phyloP scores from a whole-genome alignment of 352 stramenopile species.

The Globisporangium radiosum region DNA sequence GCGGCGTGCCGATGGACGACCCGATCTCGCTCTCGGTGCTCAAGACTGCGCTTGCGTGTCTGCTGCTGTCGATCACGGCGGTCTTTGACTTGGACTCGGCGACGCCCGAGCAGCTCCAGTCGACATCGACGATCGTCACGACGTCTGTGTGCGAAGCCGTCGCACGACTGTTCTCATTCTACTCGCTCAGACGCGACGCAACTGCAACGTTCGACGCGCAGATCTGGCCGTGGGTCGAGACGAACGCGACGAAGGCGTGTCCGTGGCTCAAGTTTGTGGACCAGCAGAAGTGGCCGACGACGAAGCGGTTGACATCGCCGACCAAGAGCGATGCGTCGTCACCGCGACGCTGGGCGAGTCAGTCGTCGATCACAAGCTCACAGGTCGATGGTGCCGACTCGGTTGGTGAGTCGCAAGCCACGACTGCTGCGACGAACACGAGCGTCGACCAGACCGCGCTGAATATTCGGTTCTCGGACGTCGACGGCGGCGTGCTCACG shows the following conservation, averaged over 20 bases:
- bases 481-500: conserved; percentile 48
- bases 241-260: conserved; percentile 36
- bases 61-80: conserved; percentile 49
- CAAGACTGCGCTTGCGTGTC: conserved; percentile 32
- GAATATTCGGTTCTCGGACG: conserved; percentile 63
- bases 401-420: conserved; percentile 13
- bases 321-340: conserved; percentile 15
- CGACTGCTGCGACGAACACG: conserved; percentile 8
- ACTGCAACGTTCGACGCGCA: conserved; percentile 28
- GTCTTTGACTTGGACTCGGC: conserved; percentile 61
- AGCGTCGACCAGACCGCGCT: conserved; percentile 20
- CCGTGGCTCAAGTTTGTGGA: conserved; percentile 73
- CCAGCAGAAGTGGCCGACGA: conserved; percentile 57
- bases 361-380: conserved; percentile 9
- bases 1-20: conserved; percentile 19
- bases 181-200: conserved; percentile 30
- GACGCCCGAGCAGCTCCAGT: conserved; percentile 41
- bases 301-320: conserved; percentile 33
- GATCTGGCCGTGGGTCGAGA: conserved; percentile 63
- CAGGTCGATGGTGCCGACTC: conserved; percentile 14
- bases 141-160: conserved; percentile 50
- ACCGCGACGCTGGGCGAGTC: conserved; percentile 7
- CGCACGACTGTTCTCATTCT: conserved; percentile 37
- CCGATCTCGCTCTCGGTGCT: conserved; percentile 34
- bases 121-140: conserved; percentile 45